Percentiles rank a stretch among this genome's conserved stretches.
Conservation (phyloP, 208 protist genomes). For the Leishmania amazonensis region DNA sequence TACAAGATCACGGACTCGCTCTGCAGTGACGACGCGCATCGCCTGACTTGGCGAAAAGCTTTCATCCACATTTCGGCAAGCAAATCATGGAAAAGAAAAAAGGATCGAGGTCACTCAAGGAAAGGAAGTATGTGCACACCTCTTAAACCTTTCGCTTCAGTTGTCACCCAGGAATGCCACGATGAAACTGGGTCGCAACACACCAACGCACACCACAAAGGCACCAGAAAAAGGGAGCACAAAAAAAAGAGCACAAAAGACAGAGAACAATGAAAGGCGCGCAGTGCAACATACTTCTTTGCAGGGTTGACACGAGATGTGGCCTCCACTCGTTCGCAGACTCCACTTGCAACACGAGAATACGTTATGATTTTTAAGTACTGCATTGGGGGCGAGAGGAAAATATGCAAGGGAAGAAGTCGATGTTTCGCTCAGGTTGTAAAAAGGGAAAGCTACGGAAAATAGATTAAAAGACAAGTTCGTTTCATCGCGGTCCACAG, state of each 20-base stretch:
- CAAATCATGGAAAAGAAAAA: not conserved
- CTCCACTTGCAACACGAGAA: not conserved
- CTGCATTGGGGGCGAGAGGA: too few relatives aligned
- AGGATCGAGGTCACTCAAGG: not conserved
- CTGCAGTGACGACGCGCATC: not conserved
- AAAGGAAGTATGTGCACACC: not conserved
- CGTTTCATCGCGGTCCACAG: not conserved
- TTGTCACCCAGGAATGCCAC: not conserved
- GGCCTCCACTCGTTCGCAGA: not conserved
- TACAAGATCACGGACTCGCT: not conserved
- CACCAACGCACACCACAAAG: not conserved
- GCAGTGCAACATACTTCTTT: not conserved
- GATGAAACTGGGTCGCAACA: not conserved
- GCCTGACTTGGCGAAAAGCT: not conserved
- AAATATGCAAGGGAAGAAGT: not conserved
- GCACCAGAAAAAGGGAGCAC: not conserved
- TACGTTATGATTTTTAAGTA: not conserved
- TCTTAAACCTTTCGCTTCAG: not conserved
- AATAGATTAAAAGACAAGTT: not conserved
- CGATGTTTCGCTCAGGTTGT: not conserved
- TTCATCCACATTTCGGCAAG: not conserved
- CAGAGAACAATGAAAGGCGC: not conserved
- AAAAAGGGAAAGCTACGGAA: not conserved
- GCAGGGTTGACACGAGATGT: not conserved
- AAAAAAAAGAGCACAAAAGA: not conserved